These are phyloP conservation scores for Apiospora arundinis DNA, from an alignment of 2,329 filamentous ascomycete species.

Conservation along the genomic window DNA sequence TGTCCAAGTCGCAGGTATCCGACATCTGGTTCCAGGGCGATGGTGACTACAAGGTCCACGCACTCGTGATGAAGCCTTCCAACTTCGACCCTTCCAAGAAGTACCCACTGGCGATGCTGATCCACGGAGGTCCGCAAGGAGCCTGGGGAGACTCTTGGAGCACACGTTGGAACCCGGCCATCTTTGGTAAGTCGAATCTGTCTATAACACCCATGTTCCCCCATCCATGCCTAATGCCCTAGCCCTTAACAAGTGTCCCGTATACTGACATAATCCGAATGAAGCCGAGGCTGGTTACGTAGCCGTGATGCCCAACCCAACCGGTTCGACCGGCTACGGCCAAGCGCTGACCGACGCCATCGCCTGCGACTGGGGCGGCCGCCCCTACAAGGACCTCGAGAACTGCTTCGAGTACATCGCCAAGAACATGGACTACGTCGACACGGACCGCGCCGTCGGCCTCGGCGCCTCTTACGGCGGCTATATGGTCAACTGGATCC, in stretches of 20 bases:
- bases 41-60: conserved; percentile 69
- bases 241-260: neutral
- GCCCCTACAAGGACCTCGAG: conserved; percentile 83
- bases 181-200: conserved; percentile 56
- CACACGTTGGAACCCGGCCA: conserved; percentile 84
- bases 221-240: neutral
- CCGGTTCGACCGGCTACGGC: conserved; percentile 83
- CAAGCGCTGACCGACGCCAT: conserved; percentile 81
- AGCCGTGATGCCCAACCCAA: conserved; percentile 82
- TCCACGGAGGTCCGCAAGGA: conserved; percentile 84
- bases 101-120: conserved; percentile 80
- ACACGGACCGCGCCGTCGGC: conserved; percentile 73
- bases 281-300: conserved; percentile 84
- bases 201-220: neutral
- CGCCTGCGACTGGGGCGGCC: conserved; percentile 80
- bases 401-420: conserved; percentile 78
- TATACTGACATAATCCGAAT: neutral
- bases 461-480: conserved; percentile 78
- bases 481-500: conserved; percentile 89
- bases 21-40: conserved; percentile 75
- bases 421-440: conserved; percentile 69
- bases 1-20: conserved; percentile 66
- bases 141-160: conserved; percentile 78
- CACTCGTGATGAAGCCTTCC: conserved; percentile 71
- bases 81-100: conserved; percentile 72